phyloP scores from a whole-genome alignment of 78 protist species.

The Thecamonas trahens region DNA sequence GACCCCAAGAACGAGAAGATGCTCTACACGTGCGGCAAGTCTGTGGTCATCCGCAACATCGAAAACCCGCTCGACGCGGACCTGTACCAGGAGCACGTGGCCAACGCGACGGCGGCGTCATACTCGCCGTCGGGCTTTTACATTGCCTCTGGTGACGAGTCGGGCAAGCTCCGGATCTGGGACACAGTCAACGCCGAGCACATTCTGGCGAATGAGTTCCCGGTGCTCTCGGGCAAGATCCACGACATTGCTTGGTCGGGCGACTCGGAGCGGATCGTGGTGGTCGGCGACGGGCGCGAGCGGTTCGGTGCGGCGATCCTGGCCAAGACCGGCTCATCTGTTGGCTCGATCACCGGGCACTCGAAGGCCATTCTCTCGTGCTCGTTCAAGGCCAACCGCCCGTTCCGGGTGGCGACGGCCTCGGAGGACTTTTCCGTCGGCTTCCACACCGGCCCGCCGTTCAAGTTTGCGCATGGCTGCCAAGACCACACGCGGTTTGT shows the following conservation, averaged over 20 bases:
- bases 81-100: slow-evolving; percentile 75
- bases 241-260: slow-evolving; percentile 83
- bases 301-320: slow-evolving; percentile 48
- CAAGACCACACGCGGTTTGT: slow-evolving; percentile 57
- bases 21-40: slow-evolving; percentile 57
- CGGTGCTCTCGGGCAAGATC: slow-evolving; percentile 24
- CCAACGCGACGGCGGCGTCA: slow-evolving; percentile 67
- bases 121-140: slow-evolving; percentile 83
- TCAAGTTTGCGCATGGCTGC: slow-evolving; percentile 58
- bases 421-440: slow-evolving; percentile 46
- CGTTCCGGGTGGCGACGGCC: slow-evolving; percentile 80
- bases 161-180: slow-evolving; percentile 87
- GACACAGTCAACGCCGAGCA: slow-evolving; percentile 73
- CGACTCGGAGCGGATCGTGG: slow-evolving; percentile 83
- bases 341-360: slow-evolving; percentile 87
- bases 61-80: slow-evolving; percentile 56
- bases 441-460: slow-evolving; percentile 80
- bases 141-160: slow-evolving; percentile 78
- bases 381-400: slow-evolving; percentile 72
- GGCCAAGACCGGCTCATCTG: slow-evolving; percentile 73
- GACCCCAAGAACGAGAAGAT: slow-evolving; percentile 77
- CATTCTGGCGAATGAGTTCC: slow-evolving; percentile 59
- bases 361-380: slow-evolving; percentile 54
- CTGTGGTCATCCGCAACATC: slow-evolving; percentile 66
- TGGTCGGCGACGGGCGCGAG: slow-evolving; percentile 89